These are phyloP conservation scores for Amanita muscaria DNA, from an alignment of 768 basidiomycete genomes.

Conservation along the genomic window DNA sequence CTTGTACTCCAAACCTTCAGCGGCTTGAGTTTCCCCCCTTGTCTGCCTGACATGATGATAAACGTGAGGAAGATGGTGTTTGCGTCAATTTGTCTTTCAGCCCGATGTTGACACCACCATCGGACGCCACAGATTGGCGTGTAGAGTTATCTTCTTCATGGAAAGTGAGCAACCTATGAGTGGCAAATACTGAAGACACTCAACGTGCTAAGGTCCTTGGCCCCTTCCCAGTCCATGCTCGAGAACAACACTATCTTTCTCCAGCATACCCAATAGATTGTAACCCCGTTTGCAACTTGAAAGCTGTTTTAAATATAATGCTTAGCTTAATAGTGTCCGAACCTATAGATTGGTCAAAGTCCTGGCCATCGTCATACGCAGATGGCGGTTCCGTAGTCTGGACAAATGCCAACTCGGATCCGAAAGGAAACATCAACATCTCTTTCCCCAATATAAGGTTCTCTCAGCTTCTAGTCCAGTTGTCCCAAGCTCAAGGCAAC, in stretches of 20 bases:
- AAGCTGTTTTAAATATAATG: no score
- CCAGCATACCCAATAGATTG: constrained; percentile 66
- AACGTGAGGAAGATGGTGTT: constrained; percentile 11
- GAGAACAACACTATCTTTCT: constrained; percentile 77
- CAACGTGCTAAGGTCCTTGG: constrained; percentile 41
- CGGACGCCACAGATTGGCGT: neutral
- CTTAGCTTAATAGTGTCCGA: constrained; percentile 43
- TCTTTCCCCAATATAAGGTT: constrained; percentile 58
- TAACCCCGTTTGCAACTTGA: constrained; percentile 23
- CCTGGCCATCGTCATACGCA: constrained; percentile 63
- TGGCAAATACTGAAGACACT: constrained; percentile 28
- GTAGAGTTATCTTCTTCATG: constrained; percentile 10
- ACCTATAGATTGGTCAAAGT: constrained; percentile 37
- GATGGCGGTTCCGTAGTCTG: constrained; percentile 55
- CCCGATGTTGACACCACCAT: neutral
- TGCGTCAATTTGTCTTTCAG: constrained; percentile 8
- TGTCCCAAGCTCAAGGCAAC: constrained; percentile 1
- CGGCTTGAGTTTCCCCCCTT: constrained; percentile 84
- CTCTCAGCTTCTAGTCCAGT: neutral
- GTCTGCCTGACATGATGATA: constrained; percentile 48
- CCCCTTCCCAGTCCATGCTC: constrained; percentile 76
- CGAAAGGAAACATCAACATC: constrained; percentile 44
- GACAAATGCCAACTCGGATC: constrained; percentile 34
- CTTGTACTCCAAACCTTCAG: constrained; percentile 50
- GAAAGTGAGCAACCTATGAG: constrained; percentile 18